A percentile compares a stretch with the other conserved stretches of the same genome.
phyloP scores from a whole-genome alignment of 1,139 yeast genomes.

The Saccharomycopsis crataegensis region DNA sequence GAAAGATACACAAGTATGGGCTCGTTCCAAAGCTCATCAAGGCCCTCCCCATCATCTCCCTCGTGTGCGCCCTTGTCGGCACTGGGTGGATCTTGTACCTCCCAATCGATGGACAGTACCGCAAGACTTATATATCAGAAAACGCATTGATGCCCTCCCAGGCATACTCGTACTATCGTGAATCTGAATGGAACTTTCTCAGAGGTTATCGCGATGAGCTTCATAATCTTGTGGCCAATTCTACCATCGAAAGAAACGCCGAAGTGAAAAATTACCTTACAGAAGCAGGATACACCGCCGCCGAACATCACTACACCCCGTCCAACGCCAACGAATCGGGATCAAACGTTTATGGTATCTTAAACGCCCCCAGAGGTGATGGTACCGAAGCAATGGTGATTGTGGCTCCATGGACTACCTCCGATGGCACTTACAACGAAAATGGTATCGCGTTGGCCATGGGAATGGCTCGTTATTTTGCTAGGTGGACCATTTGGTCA shows the following conservation, averaged over 20 bases:
- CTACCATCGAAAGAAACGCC: slow-evolving; percentile 34
- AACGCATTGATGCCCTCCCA: slow-evolving; percentile 97
- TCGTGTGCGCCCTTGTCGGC: slow-evolving; percentile 54
- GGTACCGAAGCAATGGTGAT: slow-evolving; percentile 94
- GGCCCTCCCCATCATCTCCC: slow-evolving; percentile 54
- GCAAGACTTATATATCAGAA: slow-evolving; percentile 84
- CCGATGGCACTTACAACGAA: slow-evolving; percentile 50
- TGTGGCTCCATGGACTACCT: slow-evolving; percentile 77
- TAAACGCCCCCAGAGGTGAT: slow-evolving; percentile 93
- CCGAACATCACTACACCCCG: slow-evolving; percentile 34
- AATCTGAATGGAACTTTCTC: slow-evolving; percentile 88
- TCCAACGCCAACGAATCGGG: slow-evolving; percentile 33
- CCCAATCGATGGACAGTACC: slow-evolving; percentile 76
- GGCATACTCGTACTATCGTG: slow-evolving; percentile 86
- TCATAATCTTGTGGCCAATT: slow-evolving; percentile 31
- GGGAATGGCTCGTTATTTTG: slow-evolving; percentile 72
- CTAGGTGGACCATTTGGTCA: slow-evolving; percentile 89
- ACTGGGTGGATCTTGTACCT: slow-evolving; percentile 58
- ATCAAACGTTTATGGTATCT: slow-evolving; percentile 66
- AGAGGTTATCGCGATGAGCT: slow-evolving; percentile 74
- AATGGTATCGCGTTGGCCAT: slow-evolving; percentile 76
- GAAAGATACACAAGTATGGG: slow-evolving; percentile 50
- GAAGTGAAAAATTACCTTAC: slow-evolving; percentile 53
- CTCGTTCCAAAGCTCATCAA: slow-evolving; percentile 49
- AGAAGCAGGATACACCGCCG: slow-evolving; percentile 67